Evolutionary conservation across 2,329 filamentous ascomycete species (phyloP).

Genomic region (Talaromyces sp.): DNA sequence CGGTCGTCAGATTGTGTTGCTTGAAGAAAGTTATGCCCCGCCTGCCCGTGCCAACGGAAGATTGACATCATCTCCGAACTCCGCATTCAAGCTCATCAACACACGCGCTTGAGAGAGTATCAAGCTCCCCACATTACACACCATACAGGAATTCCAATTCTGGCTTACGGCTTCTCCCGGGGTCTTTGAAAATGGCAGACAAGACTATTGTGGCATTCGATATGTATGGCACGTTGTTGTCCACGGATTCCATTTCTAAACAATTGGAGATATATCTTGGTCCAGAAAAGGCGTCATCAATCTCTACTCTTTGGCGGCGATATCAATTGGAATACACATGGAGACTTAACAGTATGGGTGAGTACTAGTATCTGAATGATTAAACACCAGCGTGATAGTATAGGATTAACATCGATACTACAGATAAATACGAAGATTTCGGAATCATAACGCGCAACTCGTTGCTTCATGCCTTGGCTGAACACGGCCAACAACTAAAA

Average conservation of each 20-base stretch:
- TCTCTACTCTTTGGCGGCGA: slow-evolving; percentile 66
- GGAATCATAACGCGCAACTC: slow-evolving; percentile 64
- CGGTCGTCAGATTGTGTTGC: not conserved
- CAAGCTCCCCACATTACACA: no score
- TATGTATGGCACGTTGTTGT: slow-evolving; percentile 73
- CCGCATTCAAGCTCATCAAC: not conserved
- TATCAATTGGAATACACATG: slow-evolving; percentile 79
- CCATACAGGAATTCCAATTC: no score
- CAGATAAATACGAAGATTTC: slow-evolving; percentile 66
- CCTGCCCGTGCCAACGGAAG: slow-evolving; percentile 7
- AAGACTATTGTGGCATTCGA: slow-evolving; percentile 68
- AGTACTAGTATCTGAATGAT: slow-evolving; percentile 19
- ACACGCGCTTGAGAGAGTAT: not conserved
- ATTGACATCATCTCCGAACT: slow-evolving; percentile 20
- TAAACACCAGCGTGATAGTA: not conserved
- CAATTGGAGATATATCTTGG: slow-evolving; percentile 62
- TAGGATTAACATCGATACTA: not conserved
- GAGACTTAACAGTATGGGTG: slow-evolving; percentile 75
- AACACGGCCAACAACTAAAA: slow-evolving; percentile 54
- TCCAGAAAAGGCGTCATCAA: slow-evolving; percentile 56
- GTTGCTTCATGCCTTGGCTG: slow-evolving; percentile 65
- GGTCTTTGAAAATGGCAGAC: slow-evolving; percentile 19
- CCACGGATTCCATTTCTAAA: slow-evolving; percentile 67
- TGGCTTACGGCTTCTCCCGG: no score
- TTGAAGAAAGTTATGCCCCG: slow-evolving; percentile 1